Conservation (phyloP, 2,329 filamentous ascomycete species). For the Basipetospora sp. region DNA sequence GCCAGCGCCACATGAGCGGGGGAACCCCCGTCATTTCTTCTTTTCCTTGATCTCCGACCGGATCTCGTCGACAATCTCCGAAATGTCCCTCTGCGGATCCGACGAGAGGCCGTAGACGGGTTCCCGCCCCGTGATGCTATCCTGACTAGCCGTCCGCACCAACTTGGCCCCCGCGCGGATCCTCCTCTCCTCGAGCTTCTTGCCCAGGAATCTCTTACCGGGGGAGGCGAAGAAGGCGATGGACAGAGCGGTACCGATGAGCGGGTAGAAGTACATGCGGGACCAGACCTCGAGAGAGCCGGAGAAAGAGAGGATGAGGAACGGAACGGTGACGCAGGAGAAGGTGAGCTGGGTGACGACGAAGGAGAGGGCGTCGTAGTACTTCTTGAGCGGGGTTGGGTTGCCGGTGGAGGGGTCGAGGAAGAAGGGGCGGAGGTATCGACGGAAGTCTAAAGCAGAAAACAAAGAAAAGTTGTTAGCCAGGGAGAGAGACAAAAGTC, state of each 20-base stretch:
- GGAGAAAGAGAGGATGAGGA: constrained; percentile 62
- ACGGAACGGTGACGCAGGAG: constrained; percentile 69
- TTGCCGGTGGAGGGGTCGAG: constrained; percentile 59
- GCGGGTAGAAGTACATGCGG: constrained; percentile 75
- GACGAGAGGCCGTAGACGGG: constrained; percentile 65
- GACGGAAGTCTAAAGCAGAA: constrained; percentile 58
- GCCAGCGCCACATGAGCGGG: no score
- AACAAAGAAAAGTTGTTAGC: constrained; percentile 8
- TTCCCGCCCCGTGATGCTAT: constrained; percentile 39
- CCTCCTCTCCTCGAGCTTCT: constrained; percentile 43
- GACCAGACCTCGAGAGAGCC: constrained; percentile 64
- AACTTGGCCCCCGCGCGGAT: constrained; percentile 30
- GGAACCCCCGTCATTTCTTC: no score
- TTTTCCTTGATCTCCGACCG: constrained; percentile 49
- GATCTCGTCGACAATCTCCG: constrained; percentile 65
- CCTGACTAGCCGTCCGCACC: constrained; percentile 38
- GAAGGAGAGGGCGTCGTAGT: constrained; percentile 71
- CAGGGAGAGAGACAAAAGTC: no score
- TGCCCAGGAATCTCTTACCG: constrained; percentile 46
- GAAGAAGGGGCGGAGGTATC: constrained; percentile 84
- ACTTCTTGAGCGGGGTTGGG: constrained; percentile 57
- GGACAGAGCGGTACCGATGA: constrained; percentile 49
- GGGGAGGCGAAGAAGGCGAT: constrained; percentile 70
- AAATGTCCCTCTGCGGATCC: constrained; percentile 60
- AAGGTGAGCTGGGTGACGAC: constrained; percentile 69